A percentile compares a stretch with the other conserved stretches of the same genome.
Evolutionary conservation across 305 asterid species (phyloP).

Genomic region (Caryopteris hybrid): DNA sequence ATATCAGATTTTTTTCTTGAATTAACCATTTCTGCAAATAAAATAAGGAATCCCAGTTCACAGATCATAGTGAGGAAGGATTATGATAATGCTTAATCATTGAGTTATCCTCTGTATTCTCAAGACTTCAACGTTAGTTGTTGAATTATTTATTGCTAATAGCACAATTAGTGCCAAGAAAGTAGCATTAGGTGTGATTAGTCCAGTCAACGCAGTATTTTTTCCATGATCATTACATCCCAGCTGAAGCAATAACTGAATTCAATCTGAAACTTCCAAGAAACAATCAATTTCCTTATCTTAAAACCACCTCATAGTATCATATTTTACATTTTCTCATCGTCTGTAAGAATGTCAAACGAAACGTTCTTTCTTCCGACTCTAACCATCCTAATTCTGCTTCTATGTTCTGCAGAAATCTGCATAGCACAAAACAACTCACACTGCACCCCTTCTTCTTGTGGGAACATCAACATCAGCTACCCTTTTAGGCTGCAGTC

Average conservation of each 20-base stretch:
- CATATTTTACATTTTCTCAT: not conserved
- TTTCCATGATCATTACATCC: conserved; percentile 2
- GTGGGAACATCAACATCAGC: conserved; percentile 31
- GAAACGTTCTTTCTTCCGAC: not conserved
- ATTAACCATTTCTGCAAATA: not conserved
- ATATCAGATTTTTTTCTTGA: not conserved
- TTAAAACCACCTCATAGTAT: not conserved
- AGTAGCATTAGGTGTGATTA: not conserved
- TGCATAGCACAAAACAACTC: conserved; percentile 21
- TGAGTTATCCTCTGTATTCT: not conserved
- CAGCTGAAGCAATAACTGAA: not conserved
- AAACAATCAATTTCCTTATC: conserved; percentile 4
- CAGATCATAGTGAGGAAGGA: not conserved
- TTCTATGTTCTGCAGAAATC: not conserved
- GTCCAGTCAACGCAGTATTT: conserved; percentile 11
- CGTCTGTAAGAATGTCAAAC: conserved; percentile 1
- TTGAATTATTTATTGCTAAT: not conserved
- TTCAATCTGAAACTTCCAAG: conserved; percentile 7
- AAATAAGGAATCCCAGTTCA: not conserved
- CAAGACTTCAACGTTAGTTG: not conserved
- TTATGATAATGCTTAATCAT: not conserved
- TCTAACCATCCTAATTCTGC: conserved; percentile 16
- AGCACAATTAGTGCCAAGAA: conserved; percentile 12
- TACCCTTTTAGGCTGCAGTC: conserved; percentile 27
- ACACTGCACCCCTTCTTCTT: conserved; percentile 23